Base-by-base conservation (phyloP, 164 flowering plant genomes). In the Paratinospora sagittata region DNA sequence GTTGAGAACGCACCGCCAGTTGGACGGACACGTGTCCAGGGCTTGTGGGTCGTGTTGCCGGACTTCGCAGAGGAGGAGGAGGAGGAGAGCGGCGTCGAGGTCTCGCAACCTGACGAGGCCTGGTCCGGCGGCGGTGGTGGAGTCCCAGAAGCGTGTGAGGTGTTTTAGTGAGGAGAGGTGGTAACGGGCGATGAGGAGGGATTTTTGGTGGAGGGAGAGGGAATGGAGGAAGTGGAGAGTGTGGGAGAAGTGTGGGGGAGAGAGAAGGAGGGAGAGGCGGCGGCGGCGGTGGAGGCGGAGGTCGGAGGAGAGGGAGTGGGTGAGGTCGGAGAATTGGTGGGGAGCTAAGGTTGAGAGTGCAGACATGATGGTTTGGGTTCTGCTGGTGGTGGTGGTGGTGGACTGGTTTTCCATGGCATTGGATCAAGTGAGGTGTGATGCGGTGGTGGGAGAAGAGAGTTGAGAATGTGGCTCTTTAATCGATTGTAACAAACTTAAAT, bases 31-130 rank as follows among this genome's bases (percentile, higher is more conserved):
- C 27, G 69, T 65, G 27, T 72, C 66, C 33, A 90, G 83, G 21
- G 78, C 41, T 9, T 74, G 43, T 0, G 90, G 83, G 70, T 84
- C 43, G 66, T 82, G 80, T 9, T 83, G 95, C 66, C 81, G 88
- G 67, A 86, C 70, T 41, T 90, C 90, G 71, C 97, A 92, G 63
- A 92, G 82, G 72, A 89, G 81, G 49, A 92, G 81, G 74, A 90
- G 89, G 23, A 90, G 82, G 21, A 86, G 66, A 2, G 75, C 88
- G 6, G 98, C 86, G 68, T 92, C 96, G 23, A 80, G 73, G 74
- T 94, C 97, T 0, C 82, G 85, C 72, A 73, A 78, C 2, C 77
- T 75, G 69, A 78, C 70, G 63, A 76, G 9, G 64, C 79, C 69
- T 2, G 23, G 23, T 34, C 19, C 47, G 13, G 62, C 63, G 11